Conservation (phyloP, 2,329 filamentous ascomycete genomes). For the Xylariaceae sp. region DNA sequence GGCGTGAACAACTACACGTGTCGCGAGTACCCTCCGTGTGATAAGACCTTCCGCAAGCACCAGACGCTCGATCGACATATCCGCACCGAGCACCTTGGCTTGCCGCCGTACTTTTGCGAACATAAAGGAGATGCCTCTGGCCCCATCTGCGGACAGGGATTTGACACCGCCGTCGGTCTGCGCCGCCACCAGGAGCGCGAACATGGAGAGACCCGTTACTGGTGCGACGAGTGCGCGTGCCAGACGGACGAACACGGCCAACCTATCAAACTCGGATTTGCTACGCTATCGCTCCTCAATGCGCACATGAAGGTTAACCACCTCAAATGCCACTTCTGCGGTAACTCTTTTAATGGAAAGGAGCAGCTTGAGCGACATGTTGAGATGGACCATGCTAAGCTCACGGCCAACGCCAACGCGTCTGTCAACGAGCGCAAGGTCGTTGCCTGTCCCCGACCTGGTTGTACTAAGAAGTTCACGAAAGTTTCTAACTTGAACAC, state of each 20-base stretch:
- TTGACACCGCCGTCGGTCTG: conserved; percentile 66
- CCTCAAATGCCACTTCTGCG: conserved; percentile 70
- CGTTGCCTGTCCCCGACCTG: conserved; percentile 59
- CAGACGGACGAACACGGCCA: conserved; percentile 37
- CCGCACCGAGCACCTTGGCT: conserved; percentile 64
- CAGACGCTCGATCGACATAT: conserved; percentile 81
- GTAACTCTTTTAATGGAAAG: conserved; percentile 59
- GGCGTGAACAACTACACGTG: conserved; percentile 72
- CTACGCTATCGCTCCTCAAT: conserved; percentile 65
- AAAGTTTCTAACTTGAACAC: conserved; percentile 76
- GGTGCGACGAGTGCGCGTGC: conserved; percentile 65
- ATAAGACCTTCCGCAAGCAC: conserved; percentile 78
- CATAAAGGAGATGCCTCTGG: conserved; percentile 33
- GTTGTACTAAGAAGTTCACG: conserved; percentile 72
- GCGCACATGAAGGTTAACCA: conserved; percentile 69
- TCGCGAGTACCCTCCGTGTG: conserved; percentile 62
- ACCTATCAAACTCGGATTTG: conserved; percentile 53
- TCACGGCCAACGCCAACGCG: conserved; percentile 40
- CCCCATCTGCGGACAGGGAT: conserved; percentile 57
- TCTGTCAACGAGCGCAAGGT: conserved; percentile 58
- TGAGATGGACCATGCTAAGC: conserved; percentile 58
- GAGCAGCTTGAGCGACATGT: conserved; percentile 69
- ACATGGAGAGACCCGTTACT: conserved; percentile 66
- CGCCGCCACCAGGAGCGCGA: conserved; percentile 64
- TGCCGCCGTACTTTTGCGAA: conserved; percentile 66